phyloP scores from a whole-genome alignment of 2,329 filamentous ascomycete species.

The Lachnellula arida region DNA sequence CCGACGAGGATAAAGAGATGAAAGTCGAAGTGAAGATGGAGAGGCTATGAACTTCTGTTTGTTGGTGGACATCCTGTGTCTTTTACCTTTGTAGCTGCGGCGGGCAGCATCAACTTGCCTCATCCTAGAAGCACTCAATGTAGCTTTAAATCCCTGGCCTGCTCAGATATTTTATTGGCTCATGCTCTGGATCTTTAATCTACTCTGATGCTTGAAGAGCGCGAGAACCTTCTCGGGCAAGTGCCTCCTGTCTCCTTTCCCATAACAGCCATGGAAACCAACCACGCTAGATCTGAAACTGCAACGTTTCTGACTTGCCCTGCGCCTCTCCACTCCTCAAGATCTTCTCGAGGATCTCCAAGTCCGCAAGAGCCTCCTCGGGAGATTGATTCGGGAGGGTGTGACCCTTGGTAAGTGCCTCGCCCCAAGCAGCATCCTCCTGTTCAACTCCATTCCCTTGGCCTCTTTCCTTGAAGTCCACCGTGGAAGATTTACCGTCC shows the following conservation, averaged over 20 bases:
- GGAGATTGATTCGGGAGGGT: conserved; percentile 23
- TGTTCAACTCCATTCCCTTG: conserved; percentile 28
- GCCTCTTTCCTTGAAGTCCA: conserved; percentile 28
- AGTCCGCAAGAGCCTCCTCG: conserved; percentile 25
- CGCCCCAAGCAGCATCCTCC: conserved; percentile 30
- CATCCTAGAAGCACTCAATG: too few species aligned
- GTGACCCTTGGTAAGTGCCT: conserved; percentile 23
- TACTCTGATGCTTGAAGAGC: too few species aligned
- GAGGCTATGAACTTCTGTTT: too few species aligned
- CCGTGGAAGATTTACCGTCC: conserved; percentile 17
- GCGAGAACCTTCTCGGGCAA: too few species aligned
- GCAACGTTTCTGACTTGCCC: conserved; percentile 21
- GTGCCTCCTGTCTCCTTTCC: neutral
- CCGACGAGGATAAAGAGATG: too few species aligned
- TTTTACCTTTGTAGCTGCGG: too few species aligned
- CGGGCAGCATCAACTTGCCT: too few species aligned
- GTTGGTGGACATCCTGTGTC: too few species aligned
- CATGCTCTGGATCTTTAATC: too few species aligned
- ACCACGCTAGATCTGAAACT: conserved; percentile 20
- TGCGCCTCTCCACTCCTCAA: conserved; percentile 32
- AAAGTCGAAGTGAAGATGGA: too few species aligned
- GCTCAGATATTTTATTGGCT: too few species aligned
- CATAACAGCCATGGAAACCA: neutral
- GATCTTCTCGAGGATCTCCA: conserved; percentile 32
- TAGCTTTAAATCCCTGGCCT: too few species aligned